Conservation (phyloP, 257 asterid species). For the Eucommia ulmoides region DNA sequence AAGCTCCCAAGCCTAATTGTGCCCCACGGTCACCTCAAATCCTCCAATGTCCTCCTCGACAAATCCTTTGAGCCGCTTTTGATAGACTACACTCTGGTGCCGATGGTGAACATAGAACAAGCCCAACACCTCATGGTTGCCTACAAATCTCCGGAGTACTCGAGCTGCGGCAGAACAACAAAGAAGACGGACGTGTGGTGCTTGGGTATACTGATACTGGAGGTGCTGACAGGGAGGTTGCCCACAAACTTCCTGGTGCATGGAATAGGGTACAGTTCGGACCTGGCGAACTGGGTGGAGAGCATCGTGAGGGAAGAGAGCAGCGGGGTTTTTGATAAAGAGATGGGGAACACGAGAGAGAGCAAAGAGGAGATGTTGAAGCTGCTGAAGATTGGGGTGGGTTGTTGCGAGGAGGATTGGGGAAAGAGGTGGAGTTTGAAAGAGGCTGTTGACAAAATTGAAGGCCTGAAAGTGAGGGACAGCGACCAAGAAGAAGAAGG, state of each 20-base stretch:
- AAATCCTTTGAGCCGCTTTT: slow-evolving; percentile 39
- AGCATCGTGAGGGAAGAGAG: slow-evolving; percentile 17
- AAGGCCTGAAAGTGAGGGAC: slow-evolving; percentile 27
- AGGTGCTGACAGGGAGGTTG: slow-evolving; percentile 54
- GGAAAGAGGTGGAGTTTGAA: slow-evolving; percentile 62
- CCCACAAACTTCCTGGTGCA: slow-evolving; percentile 46
- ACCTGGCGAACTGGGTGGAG: slow-evolving; percentile 42
- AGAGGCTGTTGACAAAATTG: slow-evolving; percentile 41
- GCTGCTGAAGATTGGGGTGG: slow-evolving; percentile 48
- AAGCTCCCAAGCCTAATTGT: slow-evolving; percentile 53
- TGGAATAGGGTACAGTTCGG: slow-evolving; percentile 19
- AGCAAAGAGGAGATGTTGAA: slow-evolving; percentile 40
- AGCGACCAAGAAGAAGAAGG: no score
- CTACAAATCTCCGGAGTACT: slow-evolving; percentile 72
- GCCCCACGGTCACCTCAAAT: slow-evolving; percentile 77
- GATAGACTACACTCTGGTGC: slow-evolving; percentile 74
- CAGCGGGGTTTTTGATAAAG: slow-evolving; percentile 37
- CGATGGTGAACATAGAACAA: slow-evolving; percentile 65
- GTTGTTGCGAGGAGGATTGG: slow-evolving; percentile 49
- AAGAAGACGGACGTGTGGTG: slow-evolving; percentile 86
- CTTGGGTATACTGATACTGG: slow-evolving; percentile 67
- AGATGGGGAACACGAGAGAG: slow-evolving; percentile 26
- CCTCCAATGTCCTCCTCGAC: slow-evolving; percentile 68
- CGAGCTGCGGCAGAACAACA: slow-evolving; percentile 22
- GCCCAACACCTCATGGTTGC: slow-evolving; percentile 52